Base-by-base conservation (phyloP, 2,329 filamentous ascomycete genomes). In the Emydomyces testavorans region DNA sequence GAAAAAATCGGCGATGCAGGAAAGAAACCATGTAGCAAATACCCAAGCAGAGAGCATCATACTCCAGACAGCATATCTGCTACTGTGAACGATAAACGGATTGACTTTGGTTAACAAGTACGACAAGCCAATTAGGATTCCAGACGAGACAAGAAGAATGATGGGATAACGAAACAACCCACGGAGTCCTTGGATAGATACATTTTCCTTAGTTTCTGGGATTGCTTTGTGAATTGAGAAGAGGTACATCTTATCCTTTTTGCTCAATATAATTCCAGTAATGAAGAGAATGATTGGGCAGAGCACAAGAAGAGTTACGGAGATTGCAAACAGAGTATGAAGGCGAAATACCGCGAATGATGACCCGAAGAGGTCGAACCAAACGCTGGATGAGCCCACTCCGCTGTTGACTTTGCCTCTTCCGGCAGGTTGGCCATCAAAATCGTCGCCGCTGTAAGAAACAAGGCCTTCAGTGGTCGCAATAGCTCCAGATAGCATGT, bases 291-390 rank as follows among this genome's bases (percentile, higher is more conserved):
- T 69, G 38, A 96, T 62, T 0, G 90, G 90, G 0, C 83, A 80
- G 16, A 82, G 81, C 16, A 94, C 81, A 16, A 96, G 77, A 10
- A 96, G 67, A 0, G 85, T 84, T 23, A 96, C 75, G 4, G 87
- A 89, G 67, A 92, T 79, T 2, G 87, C 88, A 65, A 96, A 96
- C 49, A 96, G 74, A 6, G 85, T 88, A 53, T 84, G 78, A 32
- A 95, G 73, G 39, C 77, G 75, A 60, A 95, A 85, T 1, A 94
- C 73, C 13, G 83, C 85, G 63, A 95, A 88, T 1, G 73, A 73
- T 48, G 74, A 76, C 36, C 90, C 92, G 54, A 94, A 90, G 6
- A 96, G 67, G 60, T 96, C 92, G 60, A 96, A 96, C 87, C 89
- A 98, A 11, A 96, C 87, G 24, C 81, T 85, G 51, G 78, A 72